These are phyloP conservation scores for Dactylellina leptospora DNA, from an alignment of 2,329 filamentous ascomycete species.

Conservation along the genomic window DNA sequence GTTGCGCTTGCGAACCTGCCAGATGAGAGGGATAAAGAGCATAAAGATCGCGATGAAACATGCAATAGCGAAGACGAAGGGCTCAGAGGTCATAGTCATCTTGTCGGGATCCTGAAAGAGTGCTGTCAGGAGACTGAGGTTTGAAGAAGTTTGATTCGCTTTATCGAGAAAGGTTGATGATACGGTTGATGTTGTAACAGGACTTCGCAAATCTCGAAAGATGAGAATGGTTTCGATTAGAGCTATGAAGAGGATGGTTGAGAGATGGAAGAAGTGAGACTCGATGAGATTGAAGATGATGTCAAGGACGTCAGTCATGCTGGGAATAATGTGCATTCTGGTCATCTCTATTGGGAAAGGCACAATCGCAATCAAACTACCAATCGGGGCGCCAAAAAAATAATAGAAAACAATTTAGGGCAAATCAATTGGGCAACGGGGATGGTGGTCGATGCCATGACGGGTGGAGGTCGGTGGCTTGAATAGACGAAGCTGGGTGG, in stretches of 20 bases:
- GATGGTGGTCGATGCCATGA: too few species aligned
- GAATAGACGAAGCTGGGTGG: not conserved
- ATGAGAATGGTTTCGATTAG: slow-evolving; percentile 5
- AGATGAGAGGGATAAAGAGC: slow-evolving; percentile 67
- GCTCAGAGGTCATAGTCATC: slow-evolving; percentile 27
- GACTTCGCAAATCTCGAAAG: slow-evolving; percentile 8
- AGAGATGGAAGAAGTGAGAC: slow-evolving; percentile 34
- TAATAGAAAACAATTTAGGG: too few species aligned
- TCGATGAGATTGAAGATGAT: slow-evolving; percentile 20
- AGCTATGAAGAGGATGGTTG: slow-evolving; percentile 16
- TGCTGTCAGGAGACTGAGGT: not conserved
- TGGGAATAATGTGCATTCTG: too few species aligned
- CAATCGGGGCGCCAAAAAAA: too few species aligned
- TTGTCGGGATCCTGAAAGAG: slow-evolving; percentile 3
- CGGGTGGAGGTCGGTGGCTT: not conserved
- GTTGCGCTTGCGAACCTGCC: slow-evolving; percentile 71
- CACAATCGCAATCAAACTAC: too few species aligned
- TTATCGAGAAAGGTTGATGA: not conserved
- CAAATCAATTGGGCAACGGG: too few species aligned
- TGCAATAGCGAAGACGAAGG: slow-evolving; percentile 46
- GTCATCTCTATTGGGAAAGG: too few species aligned
- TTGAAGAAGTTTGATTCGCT: not conserved
- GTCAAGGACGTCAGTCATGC: too few species aligned
- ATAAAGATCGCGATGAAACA: slow-evolving; percentile 62
- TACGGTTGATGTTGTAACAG: not conserved